These are phyloP conservation scores for Globisporangium perplexum DNA, from an alignment of 352 stramenopile species.

Conservation along the genomic window DNA sequence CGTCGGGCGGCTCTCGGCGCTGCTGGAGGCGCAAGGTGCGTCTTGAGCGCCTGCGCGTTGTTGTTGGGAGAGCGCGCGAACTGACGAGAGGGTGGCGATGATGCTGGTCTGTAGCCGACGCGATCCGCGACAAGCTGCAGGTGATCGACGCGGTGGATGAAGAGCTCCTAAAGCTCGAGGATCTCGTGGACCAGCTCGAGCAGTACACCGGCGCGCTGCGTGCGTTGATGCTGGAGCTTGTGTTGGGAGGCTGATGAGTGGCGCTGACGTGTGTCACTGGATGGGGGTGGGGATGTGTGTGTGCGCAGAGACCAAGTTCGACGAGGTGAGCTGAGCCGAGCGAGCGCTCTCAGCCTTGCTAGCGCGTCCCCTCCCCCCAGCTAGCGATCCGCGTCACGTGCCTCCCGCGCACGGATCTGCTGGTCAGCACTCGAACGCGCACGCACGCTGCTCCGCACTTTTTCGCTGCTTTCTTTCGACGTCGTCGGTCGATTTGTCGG, in stretches of 20 bases:
- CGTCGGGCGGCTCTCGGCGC: slow-evolving; percentile 57
- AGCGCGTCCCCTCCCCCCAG: no score
- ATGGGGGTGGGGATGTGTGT: no score
- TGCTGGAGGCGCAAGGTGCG: slow-evolving; percentile 65
- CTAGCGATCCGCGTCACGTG: no score
- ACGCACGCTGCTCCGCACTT: neutral
- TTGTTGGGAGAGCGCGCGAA: neutral
- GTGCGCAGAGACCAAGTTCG: slow-evolving; percentile 62
- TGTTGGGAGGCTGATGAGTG: neutral
- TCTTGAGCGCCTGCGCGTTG: neutral
- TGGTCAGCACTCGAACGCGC: neutral
- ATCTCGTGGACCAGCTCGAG: slow-evolving; percentile 85
- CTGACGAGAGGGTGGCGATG: neutral
- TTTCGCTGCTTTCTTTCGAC: neutral
- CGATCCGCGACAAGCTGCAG: slow-evolving; percentile 70
- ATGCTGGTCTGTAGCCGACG: slow-evolving; percentile 23
- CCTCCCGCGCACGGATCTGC: neutral
- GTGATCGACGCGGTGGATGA: slow-evolving; percentile 81
- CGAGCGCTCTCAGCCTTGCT: no score
- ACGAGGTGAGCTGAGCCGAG: slow-evolving; percentile 34
- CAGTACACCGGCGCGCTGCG: slow-evolving; percentile 68
- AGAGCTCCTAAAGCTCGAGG: slow-evolving; percentile 79
- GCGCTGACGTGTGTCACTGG: slow-evolving; percentile 3
- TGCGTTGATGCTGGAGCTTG: slow-evolving; percentile 23
- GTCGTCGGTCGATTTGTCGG: neutral